Evolutionary conservation across 1,284 basidiomycete genomes (phyloP), one percentile per base, ranked within the genome.

Genomic region (Mycosarcoma mackinlayi): DNA sequence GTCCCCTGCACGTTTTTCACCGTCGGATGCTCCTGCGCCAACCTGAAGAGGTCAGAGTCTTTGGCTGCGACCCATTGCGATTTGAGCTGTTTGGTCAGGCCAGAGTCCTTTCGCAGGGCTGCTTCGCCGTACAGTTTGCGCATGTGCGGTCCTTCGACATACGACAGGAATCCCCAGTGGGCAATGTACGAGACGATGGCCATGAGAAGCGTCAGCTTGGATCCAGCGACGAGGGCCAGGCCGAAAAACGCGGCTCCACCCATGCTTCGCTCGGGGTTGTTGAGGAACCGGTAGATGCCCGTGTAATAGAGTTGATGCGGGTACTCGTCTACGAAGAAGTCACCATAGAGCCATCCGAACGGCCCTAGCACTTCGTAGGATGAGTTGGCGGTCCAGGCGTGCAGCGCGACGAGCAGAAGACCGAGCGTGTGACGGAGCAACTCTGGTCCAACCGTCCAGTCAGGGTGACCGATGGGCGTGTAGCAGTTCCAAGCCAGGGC

Each of bases 231-330:
- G 51, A 98, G 86, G 3, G 91, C 90, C 16, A 98, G 85, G 13
- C 95, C 95, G 74, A 98, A 92, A 87, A 96, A 95, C 0, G 93
- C 92, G 0, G 94, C 93, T 2, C 93, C 93, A 24, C 93, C 93
- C 89, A 96, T 93, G 11, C 64, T 89, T 28, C 87, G 81, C 83
- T 98, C 95, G 0, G 95, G 95, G 80, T 98, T 96, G 84, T 98
- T 96, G 59, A 96, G 85, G 85, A 92, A 95, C 19, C 84, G 79
- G 84, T 94, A 97, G 76, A 98, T 98, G 28, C 95, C 95, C 47
- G 93, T 95, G 83, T 98, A 98, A 66, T 94, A 92, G 8, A 98
- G 86, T 70, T 93, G 89, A 1, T 91, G 86, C 3, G 95, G 93
- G 82, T 93, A 95, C 61, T 86, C 84, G 74, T 93, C 92, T 82